Percentiles rank a stretch among this genome's conserved stretches.
Evolutionary conservation across 179 eudicot genomes (phyloP).

Genomic region (Gypsophila paniculata): DNA sequence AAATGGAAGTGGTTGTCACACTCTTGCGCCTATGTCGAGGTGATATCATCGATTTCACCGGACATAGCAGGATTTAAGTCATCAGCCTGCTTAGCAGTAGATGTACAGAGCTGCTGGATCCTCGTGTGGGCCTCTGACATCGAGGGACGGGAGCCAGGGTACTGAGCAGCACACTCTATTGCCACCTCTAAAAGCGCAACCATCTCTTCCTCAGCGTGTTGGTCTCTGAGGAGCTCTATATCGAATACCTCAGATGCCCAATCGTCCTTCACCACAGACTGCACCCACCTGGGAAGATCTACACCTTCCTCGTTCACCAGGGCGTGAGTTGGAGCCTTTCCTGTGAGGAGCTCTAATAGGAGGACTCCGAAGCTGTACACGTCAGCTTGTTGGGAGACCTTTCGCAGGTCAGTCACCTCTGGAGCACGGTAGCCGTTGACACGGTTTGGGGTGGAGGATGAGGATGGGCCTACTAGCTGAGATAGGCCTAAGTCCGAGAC

Average conservation of each 20-base stretch:
- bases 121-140: constrained; percentile 29
- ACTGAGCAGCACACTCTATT: constrained; percentile 39
- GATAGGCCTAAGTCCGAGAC: constrained; percentile 34
- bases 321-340: constrained; percentile 39
- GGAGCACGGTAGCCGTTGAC: constrained; percentile 47
- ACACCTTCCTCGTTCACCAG: constrained; percentile 44
- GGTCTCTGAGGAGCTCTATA: constrained; percentile 36
- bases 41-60: constrained; percentile 20
- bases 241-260: constrained; percentile 45
- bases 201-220: constrained; percentile 47
- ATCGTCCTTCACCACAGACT: constrained; percentile 39
- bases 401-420: constrained; percentile 39
- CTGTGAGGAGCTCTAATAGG: constrained; percentile 43
- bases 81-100: constrained; percentile 8
- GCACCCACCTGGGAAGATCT: constrained; percentile 47
- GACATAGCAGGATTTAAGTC: constrained; percentile 9
- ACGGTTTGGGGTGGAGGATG: constrained; percentile 35
- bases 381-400: constrained; percentile 37
- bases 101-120: constrained; percentile 24
- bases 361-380: constrained; percentile 45
- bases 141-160: constrained; percentile 41
- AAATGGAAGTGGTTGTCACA: too few species aligned
- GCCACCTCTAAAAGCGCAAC: constrained; percentile 39
- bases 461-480: constrained; percentile 35
- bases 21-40: constrained; percentile 16